phyloP scores from a whole-genome alignment of 2,329 filamentous ascomycete genomes.

The Pseudodiploospora longispora region DNA sequence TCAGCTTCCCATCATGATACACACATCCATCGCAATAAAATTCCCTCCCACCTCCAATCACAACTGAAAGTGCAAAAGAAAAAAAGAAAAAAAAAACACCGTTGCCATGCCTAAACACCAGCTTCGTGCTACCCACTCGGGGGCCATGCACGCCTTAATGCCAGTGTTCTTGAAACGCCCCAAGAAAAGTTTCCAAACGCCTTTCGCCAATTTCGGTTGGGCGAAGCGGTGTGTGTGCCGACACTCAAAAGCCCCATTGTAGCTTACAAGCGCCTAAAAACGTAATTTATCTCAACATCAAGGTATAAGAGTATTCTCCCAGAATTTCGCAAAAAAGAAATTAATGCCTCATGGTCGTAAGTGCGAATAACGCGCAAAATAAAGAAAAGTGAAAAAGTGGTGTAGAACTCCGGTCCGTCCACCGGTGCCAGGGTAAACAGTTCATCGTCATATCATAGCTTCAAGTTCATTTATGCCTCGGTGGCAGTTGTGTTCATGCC shows the following conservation, averaged over 20 bases:
- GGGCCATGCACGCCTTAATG: no score
- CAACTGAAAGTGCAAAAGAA: no score
- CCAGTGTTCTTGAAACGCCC: neutral
- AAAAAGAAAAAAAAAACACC: neutral
- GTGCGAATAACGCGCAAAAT: neutral
- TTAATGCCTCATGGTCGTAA: no score
- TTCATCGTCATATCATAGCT: constrained; percentile 9
- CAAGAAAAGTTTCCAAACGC: constrained; percentile 6
- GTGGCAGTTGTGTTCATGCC: neutral
- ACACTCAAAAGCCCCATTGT: neutral
- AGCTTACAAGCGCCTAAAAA: constrained; percentile 3
- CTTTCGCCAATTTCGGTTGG: neutral
- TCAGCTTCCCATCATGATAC: constrained; percentile 1
- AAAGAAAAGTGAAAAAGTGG: neutral
- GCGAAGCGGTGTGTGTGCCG: no score
- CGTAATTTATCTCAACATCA: neutral
- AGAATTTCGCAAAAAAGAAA: no score
- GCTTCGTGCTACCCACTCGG: no score
- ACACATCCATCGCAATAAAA: constrained; percentile 2
- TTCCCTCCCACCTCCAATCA: neutral
- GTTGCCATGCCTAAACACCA: neutral
- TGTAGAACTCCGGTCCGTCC: constrained; percentile 4
- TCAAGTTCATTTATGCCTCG: constrained; percentile 5
- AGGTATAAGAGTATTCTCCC: neutral
- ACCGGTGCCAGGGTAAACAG: constrained; percentile 4